Evolutionary conservation across 805 yeast genomes (phyloP).

Genomic region (Monosporozyma unispora): DNA sequence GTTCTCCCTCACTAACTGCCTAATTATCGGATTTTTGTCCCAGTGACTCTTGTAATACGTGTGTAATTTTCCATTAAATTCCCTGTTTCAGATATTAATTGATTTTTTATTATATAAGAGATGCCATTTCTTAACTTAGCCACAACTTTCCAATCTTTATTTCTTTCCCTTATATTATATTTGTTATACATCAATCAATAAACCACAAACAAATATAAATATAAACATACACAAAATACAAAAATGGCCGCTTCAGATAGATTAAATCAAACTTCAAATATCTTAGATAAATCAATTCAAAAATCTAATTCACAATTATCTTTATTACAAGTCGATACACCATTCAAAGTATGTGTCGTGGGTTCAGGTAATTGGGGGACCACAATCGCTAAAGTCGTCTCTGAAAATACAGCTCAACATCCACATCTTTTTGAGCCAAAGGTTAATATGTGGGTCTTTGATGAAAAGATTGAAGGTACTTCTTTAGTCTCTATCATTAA

Average conservation of each 20-base stretch:
- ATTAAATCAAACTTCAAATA: conserved; percentile 25
- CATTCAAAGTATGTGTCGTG: conserved; percentile 60
- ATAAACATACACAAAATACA: background rate
- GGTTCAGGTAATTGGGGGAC: conserved; percentile 99
- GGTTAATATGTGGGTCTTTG: conserved; percentile 96
- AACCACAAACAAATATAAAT: background rate
- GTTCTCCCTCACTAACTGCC: background rate
- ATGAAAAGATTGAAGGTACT: conserved; percentile 70
- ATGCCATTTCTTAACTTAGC: no score
- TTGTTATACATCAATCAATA: background rate
- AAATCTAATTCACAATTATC: conserved; percentile 8
- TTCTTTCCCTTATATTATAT: background rate
- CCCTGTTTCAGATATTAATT: no score
- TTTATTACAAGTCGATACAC: conserved; percentile 20
- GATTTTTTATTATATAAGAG: no score
- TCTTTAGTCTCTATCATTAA: conserved; percentile 88
- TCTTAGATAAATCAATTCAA: conserved; percentile 20
- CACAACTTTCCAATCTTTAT: no score
- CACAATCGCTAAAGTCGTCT: conserved; percentile 89
- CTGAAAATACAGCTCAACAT: conserved; percentile 73
- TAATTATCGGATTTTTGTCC: background rate
- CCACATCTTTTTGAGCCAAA: conserved; percentile 60
- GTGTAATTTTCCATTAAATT: no score
- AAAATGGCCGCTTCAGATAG: conserved; percentile 27
- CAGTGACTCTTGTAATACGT: background rate